Evolutionary conservation across 306 rosid genomes (phyloP).

Genomic region (Sechiopsis laciniata): DNA sequence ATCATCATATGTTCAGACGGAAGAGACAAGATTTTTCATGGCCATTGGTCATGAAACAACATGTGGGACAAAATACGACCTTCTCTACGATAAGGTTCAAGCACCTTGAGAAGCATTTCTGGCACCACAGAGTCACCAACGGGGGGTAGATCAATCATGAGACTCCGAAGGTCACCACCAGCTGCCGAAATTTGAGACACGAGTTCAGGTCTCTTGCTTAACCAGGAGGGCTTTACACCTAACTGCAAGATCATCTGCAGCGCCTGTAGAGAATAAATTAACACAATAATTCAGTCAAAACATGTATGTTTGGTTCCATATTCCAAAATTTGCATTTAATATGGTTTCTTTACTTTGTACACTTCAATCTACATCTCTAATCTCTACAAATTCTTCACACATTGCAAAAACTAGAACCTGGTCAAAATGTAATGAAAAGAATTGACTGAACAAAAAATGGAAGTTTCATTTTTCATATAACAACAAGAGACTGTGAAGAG

Average conservation of each 20-base stretch:
- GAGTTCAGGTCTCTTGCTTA: constrained; percentile 69
- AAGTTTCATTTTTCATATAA: constrained; percentile 6
- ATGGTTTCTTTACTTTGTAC: neutral
- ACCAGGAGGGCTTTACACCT: constrained; percentile 94
- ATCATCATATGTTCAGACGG: constrained; percentile 14
- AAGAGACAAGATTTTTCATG: neutral
- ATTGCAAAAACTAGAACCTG: constrained; percentile 10
- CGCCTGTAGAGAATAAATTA: constrained; percentile 50
- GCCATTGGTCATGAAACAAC: constrained; percentile 18
- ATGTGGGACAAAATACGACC: constrained; percentile 41
- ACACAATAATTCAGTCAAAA: constrained; percentile 18
- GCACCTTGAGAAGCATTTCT: constrained; percentile 81
- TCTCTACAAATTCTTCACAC: neutral
- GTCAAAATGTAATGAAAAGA: neutral
- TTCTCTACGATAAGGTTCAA: constrained; percentile 89
- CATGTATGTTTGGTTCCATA: neutral
- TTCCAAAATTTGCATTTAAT: constrained; percentile 2
- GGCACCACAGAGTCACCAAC: constrained; percentile 90
- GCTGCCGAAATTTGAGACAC: constrained; percentile 66
- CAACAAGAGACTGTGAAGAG: neutral
- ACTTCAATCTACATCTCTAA: constrained; percentile 10
- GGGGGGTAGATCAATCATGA: constrained; percentile 61
- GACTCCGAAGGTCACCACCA: constrained; percentile 70
- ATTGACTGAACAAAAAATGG: neutral
- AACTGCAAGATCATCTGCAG: constrained; percentile 86